Evolutionary conservation across 257 asterid species (phyloP), one percentile per base, ranked within the genome.

Genomic region (Catharanthus roseus): DNA sequence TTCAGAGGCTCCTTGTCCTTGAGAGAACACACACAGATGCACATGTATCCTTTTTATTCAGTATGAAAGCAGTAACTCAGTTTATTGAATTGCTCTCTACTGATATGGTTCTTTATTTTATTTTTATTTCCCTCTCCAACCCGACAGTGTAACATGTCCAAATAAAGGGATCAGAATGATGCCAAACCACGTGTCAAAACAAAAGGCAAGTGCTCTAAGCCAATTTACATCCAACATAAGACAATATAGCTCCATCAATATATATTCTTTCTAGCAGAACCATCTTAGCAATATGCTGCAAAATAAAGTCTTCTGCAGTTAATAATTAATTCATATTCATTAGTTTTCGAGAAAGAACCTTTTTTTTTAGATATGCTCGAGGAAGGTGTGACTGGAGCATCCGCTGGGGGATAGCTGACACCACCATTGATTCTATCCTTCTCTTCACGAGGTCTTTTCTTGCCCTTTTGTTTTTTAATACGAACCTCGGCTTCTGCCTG

Each of bases 401-500:
- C 69, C 16, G 57, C 51, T 19, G 82, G 60, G 33, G 86, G 54
- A 69, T 80, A 51, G 50, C 72, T 76, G 50, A 45, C 39, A 63
- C 51, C 29, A 11, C 66, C 45, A 34, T 76, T 16, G 58, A 58
- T 60, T 67, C 56, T 58, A 23, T 73, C 75, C 41, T 53, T 78
- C 24, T 68, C 78, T 57, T 78, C 83, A 21, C 50, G 54, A 34
- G 81, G 78, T 72, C 80, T 79, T 81, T 80, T 88, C 75, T 82
- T 85, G 83, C 80, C 67, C 77, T 80, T 83, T 68, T 82, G 82
- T 62, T 85, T 83, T 63, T 77, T 87, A 12, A 73, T 50, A 31
- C 78, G 82, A 78, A 78, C 72, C 68, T 86, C 95, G 24, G 93
- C 85, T 82, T 89, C 82, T 13, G 89, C 86, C 84, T 86, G 93